Percentiles rank a stretch among this genome's conserved stretches.
Evolutionary conservation across 805 yeast genomes (phyloP).

Genomic region (Cyberlindnera amylophila): DNA sequence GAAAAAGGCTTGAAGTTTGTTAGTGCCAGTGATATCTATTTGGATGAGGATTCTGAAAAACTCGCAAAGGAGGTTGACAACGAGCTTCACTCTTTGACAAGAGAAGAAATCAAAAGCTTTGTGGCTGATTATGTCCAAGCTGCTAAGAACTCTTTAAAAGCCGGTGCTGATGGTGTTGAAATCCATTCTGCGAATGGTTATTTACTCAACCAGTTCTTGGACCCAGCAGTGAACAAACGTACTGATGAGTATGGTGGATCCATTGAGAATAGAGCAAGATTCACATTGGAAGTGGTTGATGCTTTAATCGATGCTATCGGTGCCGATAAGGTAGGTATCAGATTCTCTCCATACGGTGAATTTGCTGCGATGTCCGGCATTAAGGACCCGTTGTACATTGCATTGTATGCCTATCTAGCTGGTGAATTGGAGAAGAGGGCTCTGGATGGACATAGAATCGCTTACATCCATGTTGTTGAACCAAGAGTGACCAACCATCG

Average conservation of each 20-base stretch:
- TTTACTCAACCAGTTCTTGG: conserved; percentile 50
- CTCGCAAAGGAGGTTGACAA: conserved; percentile 32
- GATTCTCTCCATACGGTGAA: conserved; percentile 43
- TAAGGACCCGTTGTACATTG: conserved; percentile 32
- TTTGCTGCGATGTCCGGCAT: conserved; percentile 37
- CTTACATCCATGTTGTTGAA: conserved; percentile 34
- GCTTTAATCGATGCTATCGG: conserved; percentile 50
- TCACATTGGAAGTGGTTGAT: conserved; percentile 46
- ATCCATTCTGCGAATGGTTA: conserved; percentile 72
- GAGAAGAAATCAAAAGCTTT: conserved; percentile 35
- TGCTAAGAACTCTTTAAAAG: conserved; percentile 33
- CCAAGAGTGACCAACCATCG: conserved; percentile 24
- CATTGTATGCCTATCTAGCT: conserved; percentile 35
- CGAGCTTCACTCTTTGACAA: conserved; percentile 18
- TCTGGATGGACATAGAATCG: conserved; percentile 28
- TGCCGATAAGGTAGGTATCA: conserved; percentile 41
- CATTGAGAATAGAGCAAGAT: conserved; percentile 41
- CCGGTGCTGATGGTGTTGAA: conserved; percentile 58
- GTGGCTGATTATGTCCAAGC: conserved; percentile 40
- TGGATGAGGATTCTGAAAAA: conserved; percentile 31
- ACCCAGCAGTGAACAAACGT: conserved; percentile 39
- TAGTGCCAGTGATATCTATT: conserved; percentile 36
- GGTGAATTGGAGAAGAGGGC: conserved; percentile 37
- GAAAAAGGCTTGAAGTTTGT: conserved; percentile 33
- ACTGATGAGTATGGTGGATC: conserved; percentile 53